Conservation (phyloP, 163 green algal genomes). For the Chlorella variabilis region DNA sequence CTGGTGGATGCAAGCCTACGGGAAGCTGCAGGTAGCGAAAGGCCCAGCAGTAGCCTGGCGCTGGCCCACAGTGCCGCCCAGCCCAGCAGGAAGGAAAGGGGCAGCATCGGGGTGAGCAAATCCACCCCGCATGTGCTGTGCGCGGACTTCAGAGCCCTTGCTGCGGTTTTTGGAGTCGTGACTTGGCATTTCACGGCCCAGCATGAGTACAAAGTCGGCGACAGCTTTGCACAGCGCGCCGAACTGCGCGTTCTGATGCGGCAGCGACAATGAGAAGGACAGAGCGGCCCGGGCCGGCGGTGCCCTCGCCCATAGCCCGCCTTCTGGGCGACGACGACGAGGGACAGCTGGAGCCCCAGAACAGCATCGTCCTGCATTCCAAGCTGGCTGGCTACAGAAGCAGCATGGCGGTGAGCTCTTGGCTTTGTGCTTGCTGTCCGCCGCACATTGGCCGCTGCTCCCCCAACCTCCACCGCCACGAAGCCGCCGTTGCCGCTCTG, state of each 20-base stretch:
- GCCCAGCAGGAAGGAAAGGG: background rate
- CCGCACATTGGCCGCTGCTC: too few relatives aligned
- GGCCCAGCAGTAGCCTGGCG: background rate
- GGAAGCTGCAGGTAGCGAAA: background rate
- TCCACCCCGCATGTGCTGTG: too few relatives aligned
- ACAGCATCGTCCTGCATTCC: background rate
- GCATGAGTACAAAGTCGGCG: too few relatives aligned
- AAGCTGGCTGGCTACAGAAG: background rate
- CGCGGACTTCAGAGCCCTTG: too few relatives aligned
- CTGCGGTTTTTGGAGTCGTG: too few relatives aligned
- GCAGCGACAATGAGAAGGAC: background rate
- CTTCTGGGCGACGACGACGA: background rate
- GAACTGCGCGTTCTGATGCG: too few relatives aligned
- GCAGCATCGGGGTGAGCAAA: background rate
- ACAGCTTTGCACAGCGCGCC: too few relatives aligned
- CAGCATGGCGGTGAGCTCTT: background rate
- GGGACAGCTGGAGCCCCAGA: background rate
- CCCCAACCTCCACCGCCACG: too few relatives aligned
- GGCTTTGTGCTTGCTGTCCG: too few relatives aligned
- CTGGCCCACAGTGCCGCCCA: background rate
- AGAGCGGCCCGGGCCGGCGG: background rate
- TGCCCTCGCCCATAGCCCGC: background rate
- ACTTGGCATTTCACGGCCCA: too few relatives aligned
- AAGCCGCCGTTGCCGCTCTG: background rate
- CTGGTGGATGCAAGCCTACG: too few relatives aligned